Conservation (phyloP, 2,329 filamentous ascomycete genomes). For the Lachnellula occidentalis region DNA sequence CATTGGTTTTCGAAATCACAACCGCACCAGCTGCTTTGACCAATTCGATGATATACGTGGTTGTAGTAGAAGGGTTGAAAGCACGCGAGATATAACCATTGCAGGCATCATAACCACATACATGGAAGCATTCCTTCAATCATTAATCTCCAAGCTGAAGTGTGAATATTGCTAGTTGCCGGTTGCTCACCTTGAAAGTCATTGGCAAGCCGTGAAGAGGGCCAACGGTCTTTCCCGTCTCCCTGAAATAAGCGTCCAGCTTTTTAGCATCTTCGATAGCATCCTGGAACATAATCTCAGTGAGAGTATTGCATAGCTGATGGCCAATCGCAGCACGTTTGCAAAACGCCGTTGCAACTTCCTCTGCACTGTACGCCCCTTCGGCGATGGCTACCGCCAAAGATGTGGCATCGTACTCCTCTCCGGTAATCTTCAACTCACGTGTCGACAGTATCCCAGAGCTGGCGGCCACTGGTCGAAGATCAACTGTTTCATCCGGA, state of each 20-base stretch:
- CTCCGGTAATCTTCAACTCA: conserved; percentile 27
- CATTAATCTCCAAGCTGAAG: conserved; percentile 37
- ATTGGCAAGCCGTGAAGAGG: conserved; percentile 59
- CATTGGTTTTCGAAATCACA: conserved; percentile 63
- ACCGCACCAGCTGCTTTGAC: conserved; percentile 51
- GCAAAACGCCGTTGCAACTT: conserved; percentile 44
- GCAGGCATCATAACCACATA: conserved; percentile 46
- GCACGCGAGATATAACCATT: conserved; percentile 52
- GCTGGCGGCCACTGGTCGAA: conserved; percentile 19
- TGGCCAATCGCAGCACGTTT: conserved; percentile 45
- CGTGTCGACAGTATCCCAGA: conserved; percentile 21
- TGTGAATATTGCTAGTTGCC: neutral
- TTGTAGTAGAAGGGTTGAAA: conserved; percentile 45
- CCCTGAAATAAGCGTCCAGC: conserved; percentile 40
- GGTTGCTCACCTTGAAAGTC: conserved; percentile 31
- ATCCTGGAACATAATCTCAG: conserved; percentile 45
- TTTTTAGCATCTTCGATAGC: conserved; percentile 40
- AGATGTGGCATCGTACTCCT: conserved; percentile 26
- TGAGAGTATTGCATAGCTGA: conserved; percentile 40
- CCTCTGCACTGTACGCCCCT: conserved; percentile 24
- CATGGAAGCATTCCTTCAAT: conserved; percentile 55
- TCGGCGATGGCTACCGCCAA: conserved; percentile 19
- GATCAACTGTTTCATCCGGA: conserved; percentile 16
- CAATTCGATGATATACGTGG: conserved; percentile 52
- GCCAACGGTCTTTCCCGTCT: conserved; percentile 41